Base-by-base conservation (phyloP, 139 green algal genomes). In the Yamagishiella unicocca region DNA sequence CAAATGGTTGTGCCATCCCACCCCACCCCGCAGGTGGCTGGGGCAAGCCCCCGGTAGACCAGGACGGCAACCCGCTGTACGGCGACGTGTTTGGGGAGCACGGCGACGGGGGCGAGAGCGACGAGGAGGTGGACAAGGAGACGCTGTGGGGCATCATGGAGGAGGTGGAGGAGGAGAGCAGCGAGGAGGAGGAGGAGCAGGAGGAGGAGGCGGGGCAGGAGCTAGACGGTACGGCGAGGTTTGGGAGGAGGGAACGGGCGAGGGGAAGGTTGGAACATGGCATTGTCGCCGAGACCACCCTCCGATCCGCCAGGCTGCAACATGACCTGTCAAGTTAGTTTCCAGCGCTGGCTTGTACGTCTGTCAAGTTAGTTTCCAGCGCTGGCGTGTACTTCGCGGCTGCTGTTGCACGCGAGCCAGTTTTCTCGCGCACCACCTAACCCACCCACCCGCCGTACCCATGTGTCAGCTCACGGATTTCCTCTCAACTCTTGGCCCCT, bases 21-120 rank as follows among this genome's bases (percentile, higher is more conserved):
- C 42, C 42, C 71, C 77, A 35, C 19, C 27, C 38, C 98, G 73
- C 96, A 96, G 96, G 97, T 40, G 97, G 96, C 25, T 99, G 98
- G 98, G 98, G 98, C 83, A 99, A 99, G 93, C 98, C 98, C 0
- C 98, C 98, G 7, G 98, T 99, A 42, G 96, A 99, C 81, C 95
- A 97, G 91, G 76, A 91, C 6, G 97, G 97, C 29, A 94, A 94
- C 68, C 96, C 97, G 22, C 84, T 99, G 45, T 99, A 99, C 90
- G 98, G 98, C 33, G 96, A 99, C 89, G 97, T 99, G 62, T 99
- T 99, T 91, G 96, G 94, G 14, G 85, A 95, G 87, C 94, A 96
- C 27, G 86, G 82, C 31, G 94, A 95, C 35, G 91, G 92, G 19
- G 77, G 17, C 9, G 87, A 91, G 14, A 93, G 80, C 68, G 86